These are phyloP conservation scores for Phytophthora capsici DNA, from an alignment of 352 stramenopile species.

Conservation along the genomic window DNA sequence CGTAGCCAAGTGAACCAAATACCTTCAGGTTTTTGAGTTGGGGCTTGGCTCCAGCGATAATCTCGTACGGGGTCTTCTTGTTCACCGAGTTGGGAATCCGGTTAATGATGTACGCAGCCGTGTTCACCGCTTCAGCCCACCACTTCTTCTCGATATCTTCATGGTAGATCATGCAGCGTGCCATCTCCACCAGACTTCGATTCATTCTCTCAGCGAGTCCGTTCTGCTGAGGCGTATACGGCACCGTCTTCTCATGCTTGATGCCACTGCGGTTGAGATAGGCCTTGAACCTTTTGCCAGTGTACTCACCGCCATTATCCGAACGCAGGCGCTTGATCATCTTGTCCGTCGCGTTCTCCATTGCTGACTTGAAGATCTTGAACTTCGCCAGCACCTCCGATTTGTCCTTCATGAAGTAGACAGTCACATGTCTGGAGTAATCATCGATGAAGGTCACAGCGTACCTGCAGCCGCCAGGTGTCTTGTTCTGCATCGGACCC, in stretches of 20 bases:
- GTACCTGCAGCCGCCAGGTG: background rate
- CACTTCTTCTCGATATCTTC: background rate
- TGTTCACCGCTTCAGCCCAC: background rate
- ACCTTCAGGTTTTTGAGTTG: too few relatives aligned
- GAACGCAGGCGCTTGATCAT: background rate
- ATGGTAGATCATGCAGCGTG: slow-evolving; percentile 8
- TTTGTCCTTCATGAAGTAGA: background rate
- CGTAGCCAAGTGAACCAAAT: too few relatives aligned
- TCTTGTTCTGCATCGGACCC: background rate
- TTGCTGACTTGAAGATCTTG: background rate
- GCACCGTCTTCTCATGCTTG: slow-evolving; percentile 1
- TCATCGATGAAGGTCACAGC: background rate
- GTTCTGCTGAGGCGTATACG: background rate
- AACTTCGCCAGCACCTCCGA: background rate
- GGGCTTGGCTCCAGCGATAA: too few relatives aligned
- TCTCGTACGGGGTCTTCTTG: slow-evolving; percentile 21
- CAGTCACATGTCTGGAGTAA: background rate
- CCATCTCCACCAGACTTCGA: background rate
- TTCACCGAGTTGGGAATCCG: background rate
- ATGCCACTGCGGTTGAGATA: background rate
- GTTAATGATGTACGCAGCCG: background rate
- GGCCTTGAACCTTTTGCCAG: background rate
- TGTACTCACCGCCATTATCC: background rate
- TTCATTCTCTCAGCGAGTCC: background rate
- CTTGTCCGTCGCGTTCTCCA: background rate